Conservation (phyloP, 1,139 yeast genomes). For the Citeromyces hawaiiensis region DNA sequence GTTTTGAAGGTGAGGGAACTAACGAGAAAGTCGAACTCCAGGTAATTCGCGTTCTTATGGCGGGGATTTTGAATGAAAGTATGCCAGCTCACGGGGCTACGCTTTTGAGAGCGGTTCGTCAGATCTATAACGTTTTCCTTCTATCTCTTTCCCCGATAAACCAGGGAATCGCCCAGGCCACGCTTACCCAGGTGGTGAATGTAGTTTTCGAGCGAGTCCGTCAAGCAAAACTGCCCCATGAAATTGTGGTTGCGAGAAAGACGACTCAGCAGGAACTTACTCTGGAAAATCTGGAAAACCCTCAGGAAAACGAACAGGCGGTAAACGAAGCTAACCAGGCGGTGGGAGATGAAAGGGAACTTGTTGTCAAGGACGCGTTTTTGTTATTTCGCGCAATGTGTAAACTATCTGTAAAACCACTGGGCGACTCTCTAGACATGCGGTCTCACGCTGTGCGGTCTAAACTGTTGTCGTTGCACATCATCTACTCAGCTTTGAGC, state of each 20-base stretch:
- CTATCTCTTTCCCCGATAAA: slow-evolving; percentile 70
- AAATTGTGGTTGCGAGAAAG: background rate
- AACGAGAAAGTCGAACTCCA: slow-evolving; percentile 84
- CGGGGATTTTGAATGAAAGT: slow-evolving; percentile 68
- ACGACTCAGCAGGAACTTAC: slow-evolving; percentile 23
- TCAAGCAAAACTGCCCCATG: slow-evolving; percentile 8
- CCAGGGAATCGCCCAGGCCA: slow-evolving; percentile 93
- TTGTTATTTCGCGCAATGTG: slow-evolving; percentile 90
- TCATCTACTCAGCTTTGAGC: slow-evolving; percentile 74
- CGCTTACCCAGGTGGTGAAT: slow-evolving; percentile 80
- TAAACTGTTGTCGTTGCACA: slow-evolving; percentile 75
- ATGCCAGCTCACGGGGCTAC: slow-evolving; percentile 89
- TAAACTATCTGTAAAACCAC: slow-evolving; percentile 71
- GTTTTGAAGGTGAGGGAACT: slow-evolving; percentile 87
- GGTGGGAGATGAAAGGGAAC: slow-evolving; percentile 44
- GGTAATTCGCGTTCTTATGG: slow-evolving; percentile 82
- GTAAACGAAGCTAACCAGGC: slow-evolving; percentile 29
- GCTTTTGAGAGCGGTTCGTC: slow-evolving; percentile 80
- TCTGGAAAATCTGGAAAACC: slow-evolving; percentile 40
- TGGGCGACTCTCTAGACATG: slow-evolving; percentile 64
- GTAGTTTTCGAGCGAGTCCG: slow-evolving; percentile 71
- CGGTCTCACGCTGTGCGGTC: slow-evolving; percentile 88
- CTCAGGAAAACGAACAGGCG: slow-evolving; percentile 41
- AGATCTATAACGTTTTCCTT: slow-evolving; percentile 83
- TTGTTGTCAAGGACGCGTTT: slow-evolving; percentile 81